Conservation (phyloP, 2,329 filamentous ascomycete genomes). For the Dryadomyces quercus-mongolicae region DNA sequence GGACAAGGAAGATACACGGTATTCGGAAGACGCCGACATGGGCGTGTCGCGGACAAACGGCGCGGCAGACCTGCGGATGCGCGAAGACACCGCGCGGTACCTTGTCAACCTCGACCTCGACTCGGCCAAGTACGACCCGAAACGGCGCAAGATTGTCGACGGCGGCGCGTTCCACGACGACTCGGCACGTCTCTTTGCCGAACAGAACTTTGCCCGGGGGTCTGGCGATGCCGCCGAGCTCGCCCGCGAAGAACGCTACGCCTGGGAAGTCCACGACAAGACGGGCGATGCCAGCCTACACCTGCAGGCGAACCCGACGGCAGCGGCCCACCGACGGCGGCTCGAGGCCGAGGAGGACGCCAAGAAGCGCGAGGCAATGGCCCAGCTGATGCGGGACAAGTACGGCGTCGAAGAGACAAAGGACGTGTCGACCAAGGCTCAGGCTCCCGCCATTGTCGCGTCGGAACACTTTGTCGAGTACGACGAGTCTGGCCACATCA, state of each 20-base stretch:
- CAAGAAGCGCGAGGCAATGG: slow-evolving; percentile 52
- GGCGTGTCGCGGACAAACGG: slow-evolving; percentile 84
- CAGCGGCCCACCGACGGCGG: slow-evolving; percentile 72
- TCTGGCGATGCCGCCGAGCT: slow-evolving; percentile 91
- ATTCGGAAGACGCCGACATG: slow-evolving; percentile 95
- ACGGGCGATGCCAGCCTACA: slow-evolving; percentile 70
- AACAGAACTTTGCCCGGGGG: slow-evolving; percentile 81
- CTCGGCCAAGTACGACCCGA: slow-evolving; percentile 95
- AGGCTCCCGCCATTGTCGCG: slow-evolving; percentile 31
- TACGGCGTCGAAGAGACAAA: slow-evolving; percentile 48
- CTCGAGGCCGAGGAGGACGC: slow-evolving; percentile 66
- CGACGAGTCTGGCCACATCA: slow-evolving; percentile 78
- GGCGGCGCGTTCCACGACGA: slow-evolving; percentile 69
- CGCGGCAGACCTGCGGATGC: slow-evolving; percentile 77
- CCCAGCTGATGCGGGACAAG: slow-evolving; percentile 63
- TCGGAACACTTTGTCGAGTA: slow-evolving; percentile 89
- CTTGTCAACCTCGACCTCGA: slow-evolving; percentile 89
- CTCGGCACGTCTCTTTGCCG: slow-evolving; percentile 72
- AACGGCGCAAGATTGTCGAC: slow-evolving; percentile 84
- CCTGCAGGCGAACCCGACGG: slow-evolving; percentile 91
- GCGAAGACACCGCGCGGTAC: slow-evolving; percentile 97
- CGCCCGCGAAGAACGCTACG: slow-evolving; percentile 76
- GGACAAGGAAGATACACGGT: slow-evolving; percentile 24
- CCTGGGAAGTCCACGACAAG: slow-evolving; percentile 89
- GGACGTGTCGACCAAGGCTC: not conserved